phyloP scores from a whole-genome alignment of 2,329 filamentous ascomycete genomes.

The Fusarium camptoceras region DNA sequence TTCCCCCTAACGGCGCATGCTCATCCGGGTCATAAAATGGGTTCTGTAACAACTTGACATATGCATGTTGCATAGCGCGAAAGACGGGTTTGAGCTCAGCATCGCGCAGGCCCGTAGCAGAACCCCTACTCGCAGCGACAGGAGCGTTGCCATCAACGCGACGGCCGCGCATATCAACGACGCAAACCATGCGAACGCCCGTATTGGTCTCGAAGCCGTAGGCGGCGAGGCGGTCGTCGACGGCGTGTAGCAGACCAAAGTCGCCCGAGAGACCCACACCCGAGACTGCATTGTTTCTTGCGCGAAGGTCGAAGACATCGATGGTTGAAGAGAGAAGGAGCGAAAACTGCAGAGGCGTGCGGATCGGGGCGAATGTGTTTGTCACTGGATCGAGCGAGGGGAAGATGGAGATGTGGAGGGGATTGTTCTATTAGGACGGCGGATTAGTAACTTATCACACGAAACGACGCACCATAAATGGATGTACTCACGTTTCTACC shows the following conservation, averaged over 20 bases:
- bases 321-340: constrained; percentile 91
- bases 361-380: constrained; percentile 66
- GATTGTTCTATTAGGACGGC: constrained; percentile 80
- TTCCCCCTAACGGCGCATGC: constrained; percentile 70
- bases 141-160: constrained; percentile 54
- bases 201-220: constrained; percentile 99
- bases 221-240: constrained; percentile 91
- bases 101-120: constrained; percentile 78
- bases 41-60: constrained; percentile 88
- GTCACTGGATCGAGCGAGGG: constrained; percentile 74
- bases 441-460: not conserved
- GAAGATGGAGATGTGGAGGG: constrained; percentile 92
- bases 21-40: constrained; percentile 95
- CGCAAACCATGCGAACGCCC: constrained; percentile 87
- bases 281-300: constrained; percentile 71
- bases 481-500: constrained; percentile 80
- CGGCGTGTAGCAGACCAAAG: constrained; percentile 88
- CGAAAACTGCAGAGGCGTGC: constrained; percentile 87
- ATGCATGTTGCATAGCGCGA: constrained; percentile 90
- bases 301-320: constrained; percentile 91
- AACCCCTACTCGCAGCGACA: constrained; percentile 39
- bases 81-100: constrained; percentile 93
- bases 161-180: constrained; percentile 89
- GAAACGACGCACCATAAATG: not conserved
- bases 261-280: constrained; percentile 76